Percentiles rank a stretch among this genome's conserved stretches.
Conservation (phyloP, 768 basidiomycete genomes). For the Tylopilus plumbeoviolaceoides region DNA sequence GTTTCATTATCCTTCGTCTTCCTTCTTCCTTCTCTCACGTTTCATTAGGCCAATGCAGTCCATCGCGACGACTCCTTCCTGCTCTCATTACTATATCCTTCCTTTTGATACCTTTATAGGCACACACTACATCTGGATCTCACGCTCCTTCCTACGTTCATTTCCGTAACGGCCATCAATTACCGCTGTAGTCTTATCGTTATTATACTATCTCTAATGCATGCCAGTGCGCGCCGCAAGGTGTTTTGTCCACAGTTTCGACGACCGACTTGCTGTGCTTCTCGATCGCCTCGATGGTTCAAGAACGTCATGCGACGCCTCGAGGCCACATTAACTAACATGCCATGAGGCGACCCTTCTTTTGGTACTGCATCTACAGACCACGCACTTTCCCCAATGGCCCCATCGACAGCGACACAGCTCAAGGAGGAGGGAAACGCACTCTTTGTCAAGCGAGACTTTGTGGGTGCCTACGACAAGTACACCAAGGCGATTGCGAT, state of each 20-base stretch:
- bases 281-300: not conserved
- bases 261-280: too few relatives aligned
- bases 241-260: not conserved
- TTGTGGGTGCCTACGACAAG: not conserved
- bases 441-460: not conserved
- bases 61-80: not conserved
- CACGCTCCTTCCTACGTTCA: constrained; percentile 13
- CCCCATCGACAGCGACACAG: not conserved
- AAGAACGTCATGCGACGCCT: not conserved
- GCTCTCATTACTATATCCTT: not conserved
- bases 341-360: not conserved
- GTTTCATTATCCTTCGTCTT: not conserved
- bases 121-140: not conserved
- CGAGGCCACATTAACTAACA: not conserved
- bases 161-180: constrained; percentile 4
- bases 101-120: constrained; percentile 5
- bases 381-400: too few relatives aligned
- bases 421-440: constrained; percentile 4
- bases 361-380: too few relatives aligned
- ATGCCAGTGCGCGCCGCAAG: too few relatives aligned
- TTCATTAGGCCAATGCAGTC: constrained; percentile 1
- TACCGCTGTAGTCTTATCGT: constrained; percentile 6
- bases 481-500: constrained; percentile 2
- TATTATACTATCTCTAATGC: not conserved
- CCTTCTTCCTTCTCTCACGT: not conserved